Evolutionary conservation across 2,329 filamentous ascomycete genomes (phyloP).

Genomic region (Botrytis fabae): DNA sequence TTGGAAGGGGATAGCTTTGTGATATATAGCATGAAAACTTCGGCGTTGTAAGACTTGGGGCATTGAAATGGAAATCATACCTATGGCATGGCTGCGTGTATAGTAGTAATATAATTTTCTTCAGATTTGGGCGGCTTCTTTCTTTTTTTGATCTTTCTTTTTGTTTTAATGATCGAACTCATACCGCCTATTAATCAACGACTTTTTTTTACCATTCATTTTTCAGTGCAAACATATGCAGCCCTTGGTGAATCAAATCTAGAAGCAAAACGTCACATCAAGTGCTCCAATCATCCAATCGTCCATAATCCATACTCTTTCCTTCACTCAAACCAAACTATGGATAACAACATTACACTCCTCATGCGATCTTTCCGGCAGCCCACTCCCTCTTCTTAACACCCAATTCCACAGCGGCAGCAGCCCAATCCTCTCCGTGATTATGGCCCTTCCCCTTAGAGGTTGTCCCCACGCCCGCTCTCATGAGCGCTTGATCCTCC

Average conservation of each 20-base stretch:
- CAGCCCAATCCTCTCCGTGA: slow-evolving; percentile 95
- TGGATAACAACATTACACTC: not conserved
- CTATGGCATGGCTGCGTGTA: slow-evolving; percentile 23
- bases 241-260: not conserved
- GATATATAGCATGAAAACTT: slow-evolving; percentile 26
- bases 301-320: slow-evolving; percentile 1
- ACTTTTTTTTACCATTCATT: not conserved
- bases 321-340: not conserved
- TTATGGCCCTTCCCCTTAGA: slow-evolving; percentile 77
- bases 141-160: slow-evolving; percentile 13
- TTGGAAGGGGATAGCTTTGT: slow-evolving; percentile 16
- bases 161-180: slow-evolving; percentile 11
- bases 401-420: slow-evolving; percentile 90
- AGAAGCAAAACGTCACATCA: not conserved
- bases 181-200: not conserved
- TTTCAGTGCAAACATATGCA: not conserved
- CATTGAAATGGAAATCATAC: slow-evolving; percentile 23
- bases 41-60: slow-evolving; percentile 26
- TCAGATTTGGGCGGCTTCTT: slow-evolving; percentile 18
- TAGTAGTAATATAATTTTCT: slow-evolving; percentile 25
- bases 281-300: slow-evolving; percentile 15
- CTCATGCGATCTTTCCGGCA: slow-evolving; percentile 41
- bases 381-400: slow-evolving; percentile 84
- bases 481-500: slow-evolving; percentile 82
- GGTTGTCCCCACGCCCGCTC: slow-evolving; percentile 65